phyloP scores from a whole-genome alignment of 805 yeast genomes.

The Maudiozyma bulderi region DNA sequence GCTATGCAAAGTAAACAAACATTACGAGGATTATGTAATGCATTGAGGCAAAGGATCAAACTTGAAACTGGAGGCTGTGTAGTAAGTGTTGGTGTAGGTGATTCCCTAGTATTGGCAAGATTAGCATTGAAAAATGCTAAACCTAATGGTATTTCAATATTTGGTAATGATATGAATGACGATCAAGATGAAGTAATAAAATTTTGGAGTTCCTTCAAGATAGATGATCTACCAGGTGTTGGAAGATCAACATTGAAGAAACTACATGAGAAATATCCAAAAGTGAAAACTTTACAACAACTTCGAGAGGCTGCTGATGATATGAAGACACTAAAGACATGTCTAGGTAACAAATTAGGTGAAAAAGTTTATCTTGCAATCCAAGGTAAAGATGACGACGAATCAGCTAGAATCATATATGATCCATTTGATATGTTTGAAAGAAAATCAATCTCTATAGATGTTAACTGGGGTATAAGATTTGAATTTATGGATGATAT shows the following conservation, averaged over 20 bases:
- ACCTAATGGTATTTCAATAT: conserved; percentile 54
- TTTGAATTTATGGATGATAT: conserved; percentile 53
- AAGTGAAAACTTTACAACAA: conserved; percentile 28
- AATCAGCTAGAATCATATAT: conserved; percentile 39
- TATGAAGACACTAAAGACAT: conserved; percentile 30
- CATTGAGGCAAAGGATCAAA: conserved; percentile 35
- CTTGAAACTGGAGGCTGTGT: conserved; percentile 44
- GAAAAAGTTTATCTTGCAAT: conserved; percentile 48
- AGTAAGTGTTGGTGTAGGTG: conserved; percentile 73
- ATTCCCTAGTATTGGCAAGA: conserved; percentile 69
- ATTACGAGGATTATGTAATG: conserved; percentile 13
- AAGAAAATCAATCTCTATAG: conserved; percentile 75
- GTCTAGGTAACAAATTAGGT: conserved; percentile 66
- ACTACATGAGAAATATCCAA: conserved; percentile 24
- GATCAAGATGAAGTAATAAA: conserved; percentile 24
- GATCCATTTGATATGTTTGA: conserved; percentile 39
- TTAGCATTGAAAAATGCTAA: conserved; percentile 66
- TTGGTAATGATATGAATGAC: conserved; percentile 4
- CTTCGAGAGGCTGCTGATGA: conserved; percentile 14
- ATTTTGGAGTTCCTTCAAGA: conserved; percentile 21
- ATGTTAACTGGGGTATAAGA: conserved; percentile 85
- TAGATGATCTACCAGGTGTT: conserved; percentile 49
- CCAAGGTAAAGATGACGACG: conserved; percentile 59
- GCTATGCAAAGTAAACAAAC: conserved; percentile 3
- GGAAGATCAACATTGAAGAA: conserved; percentile 44